These are phyloP conservation scores for Ganoderma sinense DNA, from an alignment of 1,284 basidiomycete species.

Conservation along the genomic window DNA sequence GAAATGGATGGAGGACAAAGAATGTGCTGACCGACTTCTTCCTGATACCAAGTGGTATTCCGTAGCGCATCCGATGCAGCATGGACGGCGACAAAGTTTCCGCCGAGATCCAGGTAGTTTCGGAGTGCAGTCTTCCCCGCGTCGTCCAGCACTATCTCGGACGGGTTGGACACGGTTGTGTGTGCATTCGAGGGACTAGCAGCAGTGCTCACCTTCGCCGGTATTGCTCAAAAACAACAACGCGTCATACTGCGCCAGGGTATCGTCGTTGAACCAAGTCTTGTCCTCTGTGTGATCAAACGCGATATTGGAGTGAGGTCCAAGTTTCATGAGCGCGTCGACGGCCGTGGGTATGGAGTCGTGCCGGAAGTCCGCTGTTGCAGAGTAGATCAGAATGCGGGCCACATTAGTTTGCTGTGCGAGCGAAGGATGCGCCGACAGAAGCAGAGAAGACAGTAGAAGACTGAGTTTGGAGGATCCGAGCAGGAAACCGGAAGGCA, in stretches of 20 bases:
- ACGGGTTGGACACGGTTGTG: background rate
- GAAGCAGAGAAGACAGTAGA: background rate
- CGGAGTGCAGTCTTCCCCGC: constrained; percentile 68
- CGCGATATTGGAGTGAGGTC: constrained; percentile 52
- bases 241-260: constrained; percentile 66
- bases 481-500: background rate
- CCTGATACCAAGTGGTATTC: constrained; percentile 70
- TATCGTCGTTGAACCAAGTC: constrained; percentile 62
- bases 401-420: constrained; percentile 22
- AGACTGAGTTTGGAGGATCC: background rate
- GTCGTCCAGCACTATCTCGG: constrained; percentile 62
- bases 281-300: constrained; percentile 76
- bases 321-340: constrained; percentile 57
- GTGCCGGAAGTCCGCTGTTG: constrained; percentile 66
- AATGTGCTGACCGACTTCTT: constrained; percentile 48
- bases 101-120: constrained; percentile 72
- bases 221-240: constrained; percentile 78
- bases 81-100: constrained; percentile 76
- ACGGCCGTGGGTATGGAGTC: constrained; percentile 81
- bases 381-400: constrained; percentile 59
- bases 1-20: background rate
- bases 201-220: constrained; percentile 59
- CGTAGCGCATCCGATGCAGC: constrained; percentile 74
- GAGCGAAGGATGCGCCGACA: background rate
- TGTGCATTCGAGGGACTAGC: background rate